Conservation (phyloP, 441 rosid genomes). For the Heliophila coronopifolia region DNA sequence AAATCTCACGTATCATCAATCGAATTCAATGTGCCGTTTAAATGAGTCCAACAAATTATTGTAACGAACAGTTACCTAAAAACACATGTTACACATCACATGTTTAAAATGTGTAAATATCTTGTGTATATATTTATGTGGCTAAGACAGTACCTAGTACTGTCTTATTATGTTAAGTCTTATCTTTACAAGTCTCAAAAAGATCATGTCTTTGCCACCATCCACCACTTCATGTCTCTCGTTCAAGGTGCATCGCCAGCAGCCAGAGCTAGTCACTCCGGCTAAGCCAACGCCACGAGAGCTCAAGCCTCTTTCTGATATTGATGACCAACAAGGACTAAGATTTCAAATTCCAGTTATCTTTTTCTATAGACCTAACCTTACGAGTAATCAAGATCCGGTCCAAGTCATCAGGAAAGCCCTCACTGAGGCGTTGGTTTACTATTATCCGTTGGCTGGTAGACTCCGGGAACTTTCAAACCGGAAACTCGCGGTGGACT, state of each 20-base stretch:
- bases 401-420: slow-evolving; percentile 22
- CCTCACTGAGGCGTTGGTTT: slow-evolving; percentile 26
- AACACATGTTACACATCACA: too few relatives aligned
- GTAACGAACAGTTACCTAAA: too few relatives aligned
- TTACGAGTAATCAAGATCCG: slow-evolving; percentile 19
- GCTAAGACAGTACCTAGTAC: too few relatives aligned
- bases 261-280: slow-evolving; percentile 32
- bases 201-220: too few relatives aligned
- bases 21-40: too few relatives aligned
- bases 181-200: too few relatives aligned
- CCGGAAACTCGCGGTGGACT: slow-evolving; percentile 31
- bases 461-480: slow-evolving; percentile 25
- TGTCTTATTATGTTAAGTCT: too few relatives aligned
- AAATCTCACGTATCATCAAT: too few relatives aligned
- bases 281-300: slow-evolving; percentile 32
- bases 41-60: too few relatives aligned
- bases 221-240: too few relatives aligned
- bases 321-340: slow-evolving; percentile 36
- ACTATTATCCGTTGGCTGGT: slow-evolving; percentile 35
- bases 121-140: too few relatives aligned
- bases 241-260: slow-evolving; percentile 23
- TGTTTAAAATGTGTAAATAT: too few relatives aligned
- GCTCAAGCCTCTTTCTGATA: slow-evolving; percentile 32
- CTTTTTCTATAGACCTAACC: slow-evolving; percentile 23
- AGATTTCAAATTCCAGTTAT: slow-evolving; percentile 29